Evolutionary conservation across 1,284 basidiomycete species (phyloP), one percentile per base, ranked within the genome.

Genomic region (Cystobasidium slooffiae): DNA sequence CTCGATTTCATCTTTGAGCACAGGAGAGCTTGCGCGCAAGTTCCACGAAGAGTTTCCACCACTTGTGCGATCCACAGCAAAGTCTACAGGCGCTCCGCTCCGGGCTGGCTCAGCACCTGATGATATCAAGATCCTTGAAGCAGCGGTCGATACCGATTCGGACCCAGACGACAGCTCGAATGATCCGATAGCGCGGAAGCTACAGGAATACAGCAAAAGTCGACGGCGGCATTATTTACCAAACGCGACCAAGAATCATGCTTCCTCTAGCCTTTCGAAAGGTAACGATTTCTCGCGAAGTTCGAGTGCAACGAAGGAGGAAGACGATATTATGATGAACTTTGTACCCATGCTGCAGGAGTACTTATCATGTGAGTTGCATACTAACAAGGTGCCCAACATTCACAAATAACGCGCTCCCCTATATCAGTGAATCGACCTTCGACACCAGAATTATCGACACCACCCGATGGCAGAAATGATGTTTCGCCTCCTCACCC

Each of bases 341-440:
- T 80, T 80, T 61, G 78, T 77, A 6, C 76, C 78, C 2, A 78
- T 80, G 78, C 75, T 80, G 39, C 64, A 79, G 20, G 79, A 80
- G 61, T 80, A 79, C 56, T 68, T 80, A 9, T 77, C 75, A 0
- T 65, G 79, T 80, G 49, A 46, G 77, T 70, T 31, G 31, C 31
- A 31, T 31, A 31, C 5, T 31, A 31, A 31, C n/a, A 31, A 31
- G 31, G 31, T 31, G 31, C 31, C 5, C 69, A 7, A 44, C 49
- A 1, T 64, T 74, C 46, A 49, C 56, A 10, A 5, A 31, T 31
- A 31, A 31, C 31, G 2, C 31, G 31, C 31, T 31, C 31, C 31
- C 31, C 31, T 5, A 55, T 52, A 10, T 52, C 72, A 10, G 20
- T 65, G n/a, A 72, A 65, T 24, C 24, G 46, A 39, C 37, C 59